Evolutionary conservation across 495 filamentous ascomycete species (phyloP).

Genomic region (Neurospora pannonica): DNA sequence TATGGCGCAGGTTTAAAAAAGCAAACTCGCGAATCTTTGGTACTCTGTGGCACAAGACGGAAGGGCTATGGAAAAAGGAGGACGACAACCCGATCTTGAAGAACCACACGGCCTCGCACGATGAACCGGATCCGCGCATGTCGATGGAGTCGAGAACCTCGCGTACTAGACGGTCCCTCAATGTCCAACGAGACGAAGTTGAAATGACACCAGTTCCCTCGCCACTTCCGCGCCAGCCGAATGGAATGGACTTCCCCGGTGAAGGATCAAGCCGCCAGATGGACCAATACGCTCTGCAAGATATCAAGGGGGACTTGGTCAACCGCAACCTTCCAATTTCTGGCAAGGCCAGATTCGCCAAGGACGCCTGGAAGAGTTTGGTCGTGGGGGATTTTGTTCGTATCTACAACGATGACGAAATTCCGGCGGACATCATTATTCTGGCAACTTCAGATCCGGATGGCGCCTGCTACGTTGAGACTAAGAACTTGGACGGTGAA

Average conservation of each 20-base stretch:
- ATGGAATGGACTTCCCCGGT: constrained; percentile 15
- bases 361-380: constrained; percentile 90
- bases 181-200: constrained; percentile 50
- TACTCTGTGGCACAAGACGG: constrained; percentile 39
- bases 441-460: constrained; percentile 93
- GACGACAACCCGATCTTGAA: constrained; percentile 12
- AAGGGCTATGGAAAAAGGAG: constrained; percentile 36
- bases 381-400: constrained; percentile 96
- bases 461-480: constrained; percentile 95
- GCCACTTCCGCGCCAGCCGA: constrained; percentile 45
- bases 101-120: constrained; percentile 23
- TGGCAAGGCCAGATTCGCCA: constrained; percentile 66
- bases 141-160: constrained; percentile 55
- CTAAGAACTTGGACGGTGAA: constrained; percentile 95
- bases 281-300: constrained; percentile 32
- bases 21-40: constrained; percentile 59
- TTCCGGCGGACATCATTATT: constrained; percentile 91
- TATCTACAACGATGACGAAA: constrained; percentile 90
- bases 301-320: constrained; percentile 37
- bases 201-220: constrained; percentile 96
- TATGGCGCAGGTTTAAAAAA: constrained; percentile 91
- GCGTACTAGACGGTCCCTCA: constrained; percentile 51
- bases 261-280: constrained; percentile 4
- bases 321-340: constrained; percentile 32
- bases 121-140: constrained; percentile 46